Evolutionary conservation across 768 basidiomycete genomes (phyloP).

Genomic region (Scleroderma citrinum): DNA sequence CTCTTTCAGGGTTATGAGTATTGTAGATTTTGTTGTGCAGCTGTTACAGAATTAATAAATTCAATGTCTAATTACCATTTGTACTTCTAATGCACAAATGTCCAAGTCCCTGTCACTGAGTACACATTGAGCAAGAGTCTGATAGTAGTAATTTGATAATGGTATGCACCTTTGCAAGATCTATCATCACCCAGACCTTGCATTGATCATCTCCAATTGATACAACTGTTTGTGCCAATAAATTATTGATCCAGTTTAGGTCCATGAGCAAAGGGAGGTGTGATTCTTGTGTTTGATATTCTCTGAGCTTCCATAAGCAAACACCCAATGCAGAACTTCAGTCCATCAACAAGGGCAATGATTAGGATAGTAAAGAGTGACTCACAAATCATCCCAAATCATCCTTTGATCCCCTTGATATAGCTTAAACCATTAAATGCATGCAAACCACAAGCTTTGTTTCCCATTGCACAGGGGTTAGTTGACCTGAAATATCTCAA

Average conservation of each 20-base stretch:
- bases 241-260: not conserved
- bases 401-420: not conserved
- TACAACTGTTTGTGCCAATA: not conserved
- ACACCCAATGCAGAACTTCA: constrained; percentile 1
- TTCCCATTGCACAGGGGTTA: not conserved
- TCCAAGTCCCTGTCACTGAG: too few species aligned
- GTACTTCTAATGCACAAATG: too few species aligned
- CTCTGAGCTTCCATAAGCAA: constrained; percentile 2
- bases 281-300: not conserved
- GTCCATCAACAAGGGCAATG: not conserved
- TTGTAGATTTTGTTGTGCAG: too few species aligned
- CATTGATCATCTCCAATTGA: not conserved
- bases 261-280: not conserved
- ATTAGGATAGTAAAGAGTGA: not conserved
- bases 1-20: too few species aligned
- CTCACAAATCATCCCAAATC: not conserved
- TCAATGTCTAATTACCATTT: too few species aligned
- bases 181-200: constrained; percentile 3
- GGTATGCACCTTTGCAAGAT: too few species aligned
- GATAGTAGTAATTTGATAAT: too few species aligned
- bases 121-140: too few species aligned
- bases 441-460: too few species aligned
- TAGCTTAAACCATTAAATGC: constrained; percentile 2
- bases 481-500: constrained; percentile 1
- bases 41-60: too few species aligned